These are phyloP conservation scores for Stemphylium vesicarium DNA, from an alignment of 2,329 filamentous ascomycete species.

Conservation along the genomic window DNA sequence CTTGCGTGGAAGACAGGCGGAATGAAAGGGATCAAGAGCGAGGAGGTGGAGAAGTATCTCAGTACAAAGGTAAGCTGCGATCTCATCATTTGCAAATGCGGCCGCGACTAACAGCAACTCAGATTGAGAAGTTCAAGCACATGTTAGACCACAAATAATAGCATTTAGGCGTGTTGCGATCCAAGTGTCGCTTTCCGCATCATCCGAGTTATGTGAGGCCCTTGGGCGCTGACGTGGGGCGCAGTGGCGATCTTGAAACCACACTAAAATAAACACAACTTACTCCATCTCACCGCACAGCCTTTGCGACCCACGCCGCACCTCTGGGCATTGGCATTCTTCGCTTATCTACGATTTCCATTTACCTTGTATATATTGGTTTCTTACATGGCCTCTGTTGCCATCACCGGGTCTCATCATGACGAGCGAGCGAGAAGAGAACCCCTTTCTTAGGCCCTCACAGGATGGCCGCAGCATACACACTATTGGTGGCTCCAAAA, in stretches of 20 bases:
- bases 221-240: slow-evolving; percentile 6
- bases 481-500: slow-evolving; percentile 2
- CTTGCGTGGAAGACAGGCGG: slow-evolving; percentile 85
- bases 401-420: neutral
- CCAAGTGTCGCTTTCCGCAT: neutral
- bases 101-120: slow-evolving; percentile 17
- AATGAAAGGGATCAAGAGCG: slow-evolving; percentile 79
- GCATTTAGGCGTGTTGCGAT: neutral
- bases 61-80: slow-evolving; percentile 78
- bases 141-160: slow-evolving; percentile 48
- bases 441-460: slow-evolving; percentile 10
- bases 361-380: neutral
- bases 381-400: neutral
- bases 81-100: slow-evolving; percentile 8
- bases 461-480: slow-evolving; percentile 3
- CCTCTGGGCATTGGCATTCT: neutral
- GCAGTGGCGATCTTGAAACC: slow-evolving; percentile 3
- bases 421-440: slow-evolving; percentile 4
- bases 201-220: neutral
- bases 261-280: slow-evolving; percentile 5
- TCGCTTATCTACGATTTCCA: neutral
- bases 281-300: slow-evolving; percentile 1
- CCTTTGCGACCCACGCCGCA: slow-evolving; percentile 2
- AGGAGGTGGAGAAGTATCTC: slow-evolving; percentile 91
- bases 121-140: slow-evolving; percentile 62